phyloP scores from a whole-genome alignment of 352 stramenopile species.

The Phytopythium chamaehyphon region DNA sequence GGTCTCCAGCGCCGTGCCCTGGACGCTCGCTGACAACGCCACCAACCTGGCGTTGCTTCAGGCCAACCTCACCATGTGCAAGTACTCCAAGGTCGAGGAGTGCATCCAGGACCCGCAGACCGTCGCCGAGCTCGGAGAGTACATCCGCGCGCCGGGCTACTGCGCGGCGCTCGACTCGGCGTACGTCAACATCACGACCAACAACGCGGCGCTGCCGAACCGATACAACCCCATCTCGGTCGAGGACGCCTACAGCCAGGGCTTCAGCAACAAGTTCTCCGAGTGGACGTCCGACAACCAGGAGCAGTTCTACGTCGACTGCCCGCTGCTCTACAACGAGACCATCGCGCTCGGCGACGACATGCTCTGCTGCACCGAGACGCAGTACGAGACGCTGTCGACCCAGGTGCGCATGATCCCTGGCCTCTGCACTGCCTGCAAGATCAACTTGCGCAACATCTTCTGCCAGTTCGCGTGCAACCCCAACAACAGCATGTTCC shows the following conservation, averaged over 20 bases:
- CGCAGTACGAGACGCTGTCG: constrained; percentile 47
- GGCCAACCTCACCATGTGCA: constrained; percentile 50
- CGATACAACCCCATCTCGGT: constrained; percentile 49
- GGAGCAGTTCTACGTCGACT: constrained; percentile 58
- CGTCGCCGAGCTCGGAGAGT: constrained; percentile 30
- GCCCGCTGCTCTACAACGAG: constrained; percentile 54
- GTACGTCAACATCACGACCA: constrained; percentile 34
- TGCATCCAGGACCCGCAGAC: constrained; percentile 41
- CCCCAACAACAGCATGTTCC: constrained; percentile 61
- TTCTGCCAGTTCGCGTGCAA: constrained; percentile 65
- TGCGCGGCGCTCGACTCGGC: constrained; percentile 49
- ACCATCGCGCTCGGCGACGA: constrained; percentile 36
- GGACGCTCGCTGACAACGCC: constrained; percentile 35
- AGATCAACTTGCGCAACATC: constrained; percentile 63
- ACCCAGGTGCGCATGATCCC: constrained; percentile 60
- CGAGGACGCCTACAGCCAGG: constrained; percentile 35
- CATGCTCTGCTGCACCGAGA: constrained; percentile 60
- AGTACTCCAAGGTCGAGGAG: constrained; percentile 52
- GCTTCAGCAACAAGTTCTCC: constrained; percentile 60
- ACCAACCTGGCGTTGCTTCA: constrained; percentile 22
- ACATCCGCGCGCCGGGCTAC: constrained; percentile 33
- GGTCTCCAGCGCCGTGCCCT: constrained; percentile 26
- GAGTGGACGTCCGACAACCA: constrained; percentile 50
- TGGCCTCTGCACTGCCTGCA: constrained; percentile 49
- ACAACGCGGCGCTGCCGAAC: constrained; percentile 35